Evolutionary conservation across 225 moss, liverwort and hornwort species (phyloP).

Genomic region (Polytrichum commune): DNA sequence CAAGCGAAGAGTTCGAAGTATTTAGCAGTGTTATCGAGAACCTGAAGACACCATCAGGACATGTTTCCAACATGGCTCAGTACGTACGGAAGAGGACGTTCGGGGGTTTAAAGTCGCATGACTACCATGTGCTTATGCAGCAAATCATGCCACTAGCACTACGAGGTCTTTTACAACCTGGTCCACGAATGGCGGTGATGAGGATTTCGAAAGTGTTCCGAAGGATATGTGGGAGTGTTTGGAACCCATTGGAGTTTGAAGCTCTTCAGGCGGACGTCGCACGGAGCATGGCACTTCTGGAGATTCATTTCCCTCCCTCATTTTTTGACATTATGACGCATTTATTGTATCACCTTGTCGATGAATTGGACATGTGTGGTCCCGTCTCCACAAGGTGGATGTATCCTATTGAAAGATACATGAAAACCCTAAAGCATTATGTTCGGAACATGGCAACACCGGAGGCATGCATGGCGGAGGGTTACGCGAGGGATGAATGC

Average conservation of each 20-base stretch:
- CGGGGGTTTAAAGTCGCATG: not conserved
- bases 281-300: not conserved
- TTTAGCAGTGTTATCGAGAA: not conserved
- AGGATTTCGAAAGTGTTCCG: not conserved
- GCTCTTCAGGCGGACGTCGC: not conserved
- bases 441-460: not conserved
- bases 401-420: not conserved
- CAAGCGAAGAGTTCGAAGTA: not conserved
- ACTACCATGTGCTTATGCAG: too few relatives aligned
- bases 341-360: not conserved
- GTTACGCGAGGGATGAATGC: not conserved
- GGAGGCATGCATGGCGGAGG: conserved; percentile 2
- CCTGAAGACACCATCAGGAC: not conserved
- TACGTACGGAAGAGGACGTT: not conserved
- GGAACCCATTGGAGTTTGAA: not conserved
- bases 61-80: not conserved
- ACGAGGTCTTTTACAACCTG: not conserved
- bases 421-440: conserved; percentile 4
- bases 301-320: not conserved
- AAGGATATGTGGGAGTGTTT: not conserved
- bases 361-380: not conserved
- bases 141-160: too few relatives aligned
- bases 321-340: conserved; percentile 1
- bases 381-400: not conserved
- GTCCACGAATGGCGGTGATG: not conserved